Evolutionary conservation across 2,329 filamentous ascomycete genomes (phyloP), one percentile per base, ranked within the genome.

Genomic region (Talaromyces islandicus): DNA sequence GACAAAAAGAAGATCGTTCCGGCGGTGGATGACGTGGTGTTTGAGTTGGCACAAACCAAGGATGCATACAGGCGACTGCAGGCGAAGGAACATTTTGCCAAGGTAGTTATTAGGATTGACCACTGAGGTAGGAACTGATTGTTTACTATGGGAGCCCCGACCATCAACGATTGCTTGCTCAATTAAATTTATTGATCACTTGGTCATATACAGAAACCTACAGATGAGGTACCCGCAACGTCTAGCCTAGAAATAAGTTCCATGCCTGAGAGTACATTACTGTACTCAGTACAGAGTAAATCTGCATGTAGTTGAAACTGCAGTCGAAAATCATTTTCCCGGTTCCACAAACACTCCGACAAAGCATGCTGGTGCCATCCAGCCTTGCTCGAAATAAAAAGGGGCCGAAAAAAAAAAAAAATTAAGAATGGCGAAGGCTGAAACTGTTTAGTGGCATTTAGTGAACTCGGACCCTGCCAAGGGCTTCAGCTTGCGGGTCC

Each of bases 61-160:
- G 61, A 69, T 68, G 2, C 68, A 6, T 58, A 66, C 41, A 58
- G 65, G 7, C 68, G 70, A 58, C 38, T 72, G 35, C 54, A 62
- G 29, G 61, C 58, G 24, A 67, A 67, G 11, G 57, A 64, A 35
- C 75, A 76, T 54, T 68, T 75, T 32, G 73, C 73, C 3, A 78
- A 77, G 60, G 66, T 76, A 4, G 73, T 71, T 56, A 74, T 61
- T n/a, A 50, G 46, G 21, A 53, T 58, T 41, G 48, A 58, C 11
- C 41, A 56, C 48, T 52, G 24, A 52, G 48, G 4, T 5, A 21
- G 19, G 1, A 35, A 35, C 32, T 35, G 32, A 17, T 12, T 35
- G 12, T 5, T 14, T 19, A 11, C 43, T 12, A 46, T 24, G 21
- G 14, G 12, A 35, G 12, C 32, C 14, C 17, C n/a, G n/a, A 6